Conservation (phyloP, 2,329 filamentous ascomycete genomes). For the Apiospora rasikravindrae region DNA sequence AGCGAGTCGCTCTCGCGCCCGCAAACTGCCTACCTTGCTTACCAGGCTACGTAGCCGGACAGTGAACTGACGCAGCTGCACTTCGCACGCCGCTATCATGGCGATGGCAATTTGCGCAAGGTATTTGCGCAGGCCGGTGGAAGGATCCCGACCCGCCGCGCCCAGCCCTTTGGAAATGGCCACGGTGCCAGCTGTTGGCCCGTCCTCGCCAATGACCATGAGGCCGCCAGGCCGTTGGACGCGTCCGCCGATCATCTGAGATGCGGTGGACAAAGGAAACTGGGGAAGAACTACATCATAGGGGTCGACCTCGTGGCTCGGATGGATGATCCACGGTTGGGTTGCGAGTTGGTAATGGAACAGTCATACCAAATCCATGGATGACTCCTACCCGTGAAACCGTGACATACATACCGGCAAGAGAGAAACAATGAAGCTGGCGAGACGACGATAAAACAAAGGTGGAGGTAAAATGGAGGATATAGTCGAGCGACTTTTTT, state of each 20-base stretch:
- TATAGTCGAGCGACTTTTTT: slow-evolving; percentile 10
- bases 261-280: slow-evolving; percentile 16
- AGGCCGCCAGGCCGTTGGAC: slow-evolving; percentile 14
- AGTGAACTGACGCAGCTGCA: neutral
- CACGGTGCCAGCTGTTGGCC: slow-evolving; percentile 10
- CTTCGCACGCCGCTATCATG: neutral
- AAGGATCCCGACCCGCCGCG: neutral
- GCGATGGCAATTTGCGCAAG: neutral
- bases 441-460: slow-evolving; percentile 14
- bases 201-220: neutral
- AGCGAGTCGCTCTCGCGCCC: neutral
- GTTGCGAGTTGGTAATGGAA: neutral
- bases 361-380: neutral
- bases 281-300: slow-evolving; percentile 12
- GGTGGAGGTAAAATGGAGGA: slow-evolving; percentile 8
- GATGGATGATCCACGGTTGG: neutral
- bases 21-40: neutral
- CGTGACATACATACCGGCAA: neutral
- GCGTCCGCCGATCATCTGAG: slow-evolving; percentile 11
- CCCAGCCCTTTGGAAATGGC: neutral
- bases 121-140: neutral
- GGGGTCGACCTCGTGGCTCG: slow-evolving; percentile 9
- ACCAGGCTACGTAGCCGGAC: neutral
- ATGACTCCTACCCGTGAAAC: neutral
- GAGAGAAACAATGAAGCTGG: slow-evolving; percentile 8